phyloP scores from a whole-genome alignment of 2,329 filamentous ascomycete genomes.

The Ophiostoma sp. region DNA sequence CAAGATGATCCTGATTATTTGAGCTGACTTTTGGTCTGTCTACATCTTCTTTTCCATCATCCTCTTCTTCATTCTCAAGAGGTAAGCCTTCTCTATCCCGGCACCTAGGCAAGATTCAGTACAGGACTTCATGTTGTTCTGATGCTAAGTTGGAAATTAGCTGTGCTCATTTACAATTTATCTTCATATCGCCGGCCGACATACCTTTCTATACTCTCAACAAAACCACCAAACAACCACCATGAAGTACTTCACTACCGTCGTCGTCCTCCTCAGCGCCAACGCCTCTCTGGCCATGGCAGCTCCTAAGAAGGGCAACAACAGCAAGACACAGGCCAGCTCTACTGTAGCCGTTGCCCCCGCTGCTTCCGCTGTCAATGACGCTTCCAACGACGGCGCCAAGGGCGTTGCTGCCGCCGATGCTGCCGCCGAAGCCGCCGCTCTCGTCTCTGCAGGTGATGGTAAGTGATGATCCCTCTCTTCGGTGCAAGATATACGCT shows the following conservation, averaged over 20 bases:
- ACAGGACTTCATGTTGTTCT: too few relatives aligned
- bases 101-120: background rate
- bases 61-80: background rate
- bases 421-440: constrained; percentile 21
- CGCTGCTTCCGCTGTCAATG: background rate
- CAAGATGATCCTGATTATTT: background rate
- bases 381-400: constrained; percentile 3
- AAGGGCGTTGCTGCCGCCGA: constrained; percentile 19
- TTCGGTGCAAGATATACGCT: background rate
- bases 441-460: constrained; percentile 23
- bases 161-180: background rate
- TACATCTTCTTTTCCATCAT: background rate
- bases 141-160: background rate
- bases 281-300: constrained; percentile 23
- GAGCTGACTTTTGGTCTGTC: background rate
- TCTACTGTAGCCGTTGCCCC: background rate
- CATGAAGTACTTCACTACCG: constrained; percentile 25
- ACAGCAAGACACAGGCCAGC: background rate
- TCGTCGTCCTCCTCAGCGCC: constrained; percentile 24
- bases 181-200: constrained; percentile 22
- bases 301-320: constrained; percentile 21
- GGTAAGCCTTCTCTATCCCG: background rate
- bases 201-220: background rate
- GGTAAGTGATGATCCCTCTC: background rate
- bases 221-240: background rate